Evolutionary conservation across 129 eudicot genomes (phyloP), one percentile per base, ranked within the genome.

Genomic region (Lactuca sativa): DNA sequence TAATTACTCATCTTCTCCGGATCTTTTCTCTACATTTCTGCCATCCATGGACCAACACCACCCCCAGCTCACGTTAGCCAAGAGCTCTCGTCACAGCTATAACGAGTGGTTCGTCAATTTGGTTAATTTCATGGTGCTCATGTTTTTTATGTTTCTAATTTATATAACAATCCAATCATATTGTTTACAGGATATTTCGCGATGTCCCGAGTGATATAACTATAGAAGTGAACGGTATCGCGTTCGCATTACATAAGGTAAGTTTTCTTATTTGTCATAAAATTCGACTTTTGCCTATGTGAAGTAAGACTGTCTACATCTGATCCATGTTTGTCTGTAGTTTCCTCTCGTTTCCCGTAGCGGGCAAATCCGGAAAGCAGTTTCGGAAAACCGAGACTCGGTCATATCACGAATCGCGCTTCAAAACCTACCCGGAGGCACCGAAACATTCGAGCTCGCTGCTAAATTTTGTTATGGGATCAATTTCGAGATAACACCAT

Each of bases 191-290:
- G 99, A 92, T 90, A 69, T 93, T 89, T 70, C 88, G 95, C 51
- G 99, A 93, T 80, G 97, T 93, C 62, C 99, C 99, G 0, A 93
- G 99, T 76, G 99, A 93, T 70, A 93, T 93, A 56, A 90, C 85
- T 6, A 90, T 93, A 6, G 97, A 89, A 80, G 97, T 93, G 9
- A 82, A 82, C 47, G 97, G 95, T 14, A 80, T 79, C 31, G 70
- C 79, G 57, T 93, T 89, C 62, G 79, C 92, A 2, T 76, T 93
- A 69, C 99, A 93, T 60, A 93, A 93, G 90, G 99, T 84, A 54
- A 82, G 75, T 43, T 68, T 15, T 9, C 25, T 30, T 11, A n/a
- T 74, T 74, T 14, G 3, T 59, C 13, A 3, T 9, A 52, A 67
- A 48, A 4, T 5, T 7, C 3, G 3, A 21, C 3, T n/a, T 5